A percentile compares a stretch with the other conserved stretches of the same genome.
Conservation (phyloP, 139 green algal species). For the Haematococcus sp. region DNA sequence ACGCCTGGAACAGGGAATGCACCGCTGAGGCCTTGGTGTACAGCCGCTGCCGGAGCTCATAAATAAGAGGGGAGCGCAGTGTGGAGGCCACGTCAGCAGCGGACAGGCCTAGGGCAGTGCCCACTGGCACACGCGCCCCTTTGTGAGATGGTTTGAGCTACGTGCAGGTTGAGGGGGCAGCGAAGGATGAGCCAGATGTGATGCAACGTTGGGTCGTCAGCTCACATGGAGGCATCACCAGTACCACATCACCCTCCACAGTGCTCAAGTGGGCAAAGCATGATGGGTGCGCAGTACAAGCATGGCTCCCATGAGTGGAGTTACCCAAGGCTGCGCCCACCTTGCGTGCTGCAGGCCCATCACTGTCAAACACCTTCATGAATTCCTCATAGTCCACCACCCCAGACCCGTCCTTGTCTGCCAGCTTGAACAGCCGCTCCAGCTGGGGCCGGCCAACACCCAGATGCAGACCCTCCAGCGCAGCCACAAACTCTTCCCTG, state of each 20-base stretch:
- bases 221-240: background rate
- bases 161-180: background rate
- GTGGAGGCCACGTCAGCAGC: slow-evolving; percentile 5
- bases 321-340: background rate
- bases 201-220: too few relatives aligned
- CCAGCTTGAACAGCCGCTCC: slow-evolving; percentile 9
- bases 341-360: background rate
- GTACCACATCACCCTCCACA: background rate
- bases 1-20: background rate
- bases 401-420: background rate
- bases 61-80: slow-evolving; percentile 6
- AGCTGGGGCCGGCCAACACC: background rate
- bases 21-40: slow-evolving; percentile 3
- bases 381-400: slow-evolving; percentile 22
- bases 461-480: too few relatives aligned
- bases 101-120: background rate
- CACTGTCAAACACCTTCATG: background rate
- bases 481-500: too few relatives aligned
- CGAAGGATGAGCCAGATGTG: too few relatives aligned
- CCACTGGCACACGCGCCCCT: background rate
- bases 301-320: too few relatives aligned
- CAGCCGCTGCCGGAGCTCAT: slow-evolving; percentile 17
- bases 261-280: background rate
- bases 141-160: background rate
- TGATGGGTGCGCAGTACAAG: too few relatives aligned